Evolutionary conservation across 139 green algal species (phyloP).

Genomic region (Micromonas commoda): DNA sequence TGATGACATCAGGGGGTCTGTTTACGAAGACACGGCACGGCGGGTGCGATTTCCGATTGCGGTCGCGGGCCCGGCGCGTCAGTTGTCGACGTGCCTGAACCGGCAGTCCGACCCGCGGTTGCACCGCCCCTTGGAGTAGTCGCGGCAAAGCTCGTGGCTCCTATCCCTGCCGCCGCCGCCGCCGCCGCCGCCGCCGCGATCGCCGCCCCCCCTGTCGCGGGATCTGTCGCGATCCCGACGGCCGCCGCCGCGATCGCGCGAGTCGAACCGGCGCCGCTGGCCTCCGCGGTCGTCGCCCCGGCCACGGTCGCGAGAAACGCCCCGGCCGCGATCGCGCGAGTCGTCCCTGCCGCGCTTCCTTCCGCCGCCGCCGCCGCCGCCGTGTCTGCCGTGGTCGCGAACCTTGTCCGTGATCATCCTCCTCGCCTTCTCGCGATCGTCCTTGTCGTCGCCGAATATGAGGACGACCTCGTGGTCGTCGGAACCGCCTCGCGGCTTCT

Average conservation of each 20-base stretch:
- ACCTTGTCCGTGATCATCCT: neutral
- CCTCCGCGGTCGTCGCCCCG: neutral
- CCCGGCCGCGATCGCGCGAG: neutral
- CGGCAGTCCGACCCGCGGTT: constrained; percentile 61
- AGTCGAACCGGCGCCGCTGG: neutral
- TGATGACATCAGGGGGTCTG: no score
- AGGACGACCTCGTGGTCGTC: neutral
- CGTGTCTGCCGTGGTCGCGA: neutral
- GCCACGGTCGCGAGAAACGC: neutral
- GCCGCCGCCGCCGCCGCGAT: neutral
- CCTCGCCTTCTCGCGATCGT: neutral
- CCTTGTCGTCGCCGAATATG: neutral
- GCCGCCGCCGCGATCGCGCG: neutral
- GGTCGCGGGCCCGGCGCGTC: no score
- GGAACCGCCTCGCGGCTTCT: neutral
- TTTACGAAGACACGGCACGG: no score
- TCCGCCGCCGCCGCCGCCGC: neutral
- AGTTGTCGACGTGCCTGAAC: constrained; percentile 59
- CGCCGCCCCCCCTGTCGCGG: neutral
- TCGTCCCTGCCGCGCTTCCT: neutral
- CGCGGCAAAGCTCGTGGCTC: constrained; percentile 52
- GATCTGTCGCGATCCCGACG: no score
- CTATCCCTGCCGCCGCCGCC: no score
- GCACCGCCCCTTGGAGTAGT: constrained; percentile 77
- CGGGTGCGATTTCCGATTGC: neutral